phyloP scores from a whole-genome alignment of 768 basidiomycete genomes.

The Roridomyces roridus region DNA sequence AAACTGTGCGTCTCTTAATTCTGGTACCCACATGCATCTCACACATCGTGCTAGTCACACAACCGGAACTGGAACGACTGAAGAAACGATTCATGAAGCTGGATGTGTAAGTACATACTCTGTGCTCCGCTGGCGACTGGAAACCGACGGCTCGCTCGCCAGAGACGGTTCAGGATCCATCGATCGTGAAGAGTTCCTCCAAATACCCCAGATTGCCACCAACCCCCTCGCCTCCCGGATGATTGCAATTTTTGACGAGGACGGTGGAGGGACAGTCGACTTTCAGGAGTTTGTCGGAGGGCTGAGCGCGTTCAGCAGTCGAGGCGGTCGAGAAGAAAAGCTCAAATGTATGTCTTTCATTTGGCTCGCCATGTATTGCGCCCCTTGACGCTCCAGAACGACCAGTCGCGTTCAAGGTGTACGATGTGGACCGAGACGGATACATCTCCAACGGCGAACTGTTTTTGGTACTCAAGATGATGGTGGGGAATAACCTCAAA shows the following conservation, averaged over 20 bases:
- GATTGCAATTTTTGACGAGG: slow-evolving; percentile 99
- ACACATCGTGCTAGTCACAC: slow-evolving; percentile 74
- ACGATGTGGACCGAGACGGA: slow-evolving; percentile 97
- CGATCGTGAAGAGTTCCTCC: slow-evolving; percentile 97
- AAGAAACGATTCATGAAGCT: slow-evolving; percentile 99
- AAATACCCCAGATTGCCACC: slow-evolving; percentile 98
- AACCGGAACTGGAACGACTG: slow-evolving; percentile 89
- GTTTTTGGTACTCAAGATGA: slow-evolving; percentile 99
- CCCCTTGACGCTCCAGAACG: slow-evolving; percentile 1
- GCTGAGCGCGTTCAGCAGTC: slow-evolving; percentile 95
- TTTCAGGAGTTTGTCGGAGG: slow-evolving; percentile 99
- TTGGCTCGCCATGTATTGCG: slow-evolving; percentile 18
- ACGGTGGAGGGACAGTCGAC: slow-evolving; percentile 98
- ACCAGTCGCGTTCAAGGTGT: slow-evolving; percentile 98
- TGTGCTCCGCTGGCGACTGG: neutral
- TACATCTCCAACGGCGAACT: slow-evolving; percentile 99
- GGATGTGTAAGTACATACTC: slow-evolving; percentile 66
- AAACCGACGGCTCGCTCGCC: neutral
- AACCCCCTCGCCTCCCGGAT: slow-evolving; percentile 96
- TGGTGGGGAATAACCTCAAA: slow-evolving; percentile 99
- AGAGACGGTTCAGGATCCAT: slow-evolving; percentile 98
- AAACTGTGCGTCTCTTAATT: slow-evolving; percentile 78
- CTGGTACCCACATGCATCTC: neutral
- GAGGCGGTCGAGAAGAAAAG: slow-evolving; percentile 97
- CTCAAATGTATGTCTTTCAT: slow-evolving; percentile 84